Evolutionary conservation across 2,329 filamentous ascomycete genomes (phyloP).

Genomic region (Exophiala viscosa): DNA sequence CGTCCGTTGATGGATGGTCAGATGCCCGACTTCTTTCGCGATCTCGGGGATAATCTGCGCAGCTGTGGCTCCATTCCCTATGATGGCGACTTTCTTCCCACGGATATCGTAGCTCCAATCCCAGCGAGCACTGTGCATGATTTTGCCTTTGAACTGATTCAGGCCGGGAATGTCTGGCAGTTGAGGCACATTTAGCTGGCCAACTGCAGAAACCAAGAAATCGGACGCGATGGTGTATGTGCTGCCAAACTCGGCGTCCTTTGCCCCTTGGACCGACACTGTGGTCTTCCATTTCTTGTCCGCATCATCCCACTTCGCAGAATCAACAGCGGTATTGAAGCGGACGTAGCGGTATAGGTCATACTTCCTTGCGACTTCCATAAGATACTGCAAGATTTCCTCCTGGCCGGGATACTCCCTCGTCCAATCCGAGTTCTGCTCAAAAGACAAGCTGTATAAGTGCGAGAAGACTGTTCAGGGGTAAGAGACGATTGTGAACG

Average conservation of each 20-base stretch:
- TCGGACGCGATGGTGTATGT: constrained; percentile 53
- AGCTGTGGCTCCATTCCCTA: constrained; percentile 60
- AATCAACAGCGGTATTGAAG: constrained; percentile 56
- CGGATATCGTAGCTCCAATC: constrained; percentile 53
- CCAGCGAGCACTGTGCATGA: constrained; percentile 34
- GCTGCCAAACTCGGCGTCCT: constrained; percentile 53
- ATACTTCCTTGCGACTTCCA: constrained; percentile 32
- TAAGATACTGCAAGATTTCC: constrained; percentile 56
- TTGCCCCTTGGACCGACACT: constrained; percentile 47
- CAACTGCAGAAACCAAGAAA: constrained; percentile 57
- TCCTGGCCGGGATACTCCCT: constrained; percentile 58
- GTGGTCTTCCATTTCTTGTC: constrained; percentile 40
- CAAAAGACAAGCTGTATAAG: constrained; percentile 60
- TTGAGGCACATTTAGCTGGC: constrained; percentile 55
- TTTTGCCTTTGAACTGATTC: constrained; percentile 30
- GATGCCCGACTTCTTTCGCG: constrained; percentile 46
- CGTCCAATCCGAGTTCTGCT: constrained; percentile 57
- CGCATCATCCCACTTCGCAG: constrained; percentile 55
- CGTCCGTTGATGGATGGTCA: constrained; percentile 56
- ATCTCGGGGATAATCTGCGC: constrained; percentile 58
- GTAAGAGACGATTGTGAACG: background rate
- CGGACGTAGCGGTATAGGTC: constrained; percentile 54
- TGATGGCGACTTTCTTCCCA: constrained; percentile 55
- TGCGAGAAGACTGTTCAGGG: constrained; percentile 45
- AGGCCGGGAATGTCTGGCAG: constrained; percentile 33